Evolutionary conservation across 148 eudicot genomes (phyloP), one percentile per base, ranked within the genome.

Genomic region (Dianthus caryophyllus): DNA sequence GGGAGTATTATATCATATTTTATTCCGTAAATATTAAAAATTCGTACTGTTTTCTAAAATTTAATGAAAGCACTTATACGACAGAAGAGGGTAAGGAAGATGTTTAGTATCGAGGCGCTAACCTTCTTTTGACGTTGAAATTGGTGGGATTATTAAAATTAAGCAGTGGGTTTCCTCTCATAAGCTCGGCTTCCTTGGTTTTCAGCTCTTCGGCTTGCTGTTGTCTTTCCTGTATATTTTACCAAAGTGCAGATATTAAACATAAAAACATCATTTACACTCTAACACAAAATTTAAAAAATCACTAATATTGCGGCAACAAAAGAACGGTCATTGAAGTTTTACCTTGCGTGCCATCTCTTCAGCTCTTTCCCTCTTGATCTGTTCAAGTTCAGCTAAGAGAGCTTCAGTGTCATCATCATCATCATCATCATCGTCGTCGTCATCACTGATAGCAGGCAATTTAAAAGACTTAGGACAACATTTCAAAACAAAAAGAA

Each of bases 331-430:
- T 4, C 14, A 6, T 11, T 9, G 9, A 61, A 22, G 31, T 85
- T 77, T 33, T 64, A 94, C 99, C 78, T 82, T 81, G 14, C 88
- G 90, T 18, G 83, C 79, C 76, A 84, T 90, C 73, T 88, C 97
- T 77, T 94, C 99, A 60, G 90, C 96, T 73, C 84, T 94, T 80
- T 94, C 99, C 78, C 79, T 90, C 84, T 78, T 90, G 77, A 93
- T 83, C 17, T 78, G 88, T 76, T 87, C 97, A 79, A 93, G 98
- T 75, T 87, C 97, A 29, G 93, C 93, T 77, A 88, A 68, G 16
- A 94, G 91, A 70, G 99, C 99, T 80, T 86, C 99, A 22, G 87
- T 87, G 75, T 94, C 96, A 80, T 90, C 99, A 33, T 88, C 98
- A 3, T 94, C 98, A 22, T 92, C 97, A 9, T 91, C 97, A 9